Base-by-base conservation (phyloP, 495 filamentous ascomycete genomes). In the Entonaema liquescens region DNA sequence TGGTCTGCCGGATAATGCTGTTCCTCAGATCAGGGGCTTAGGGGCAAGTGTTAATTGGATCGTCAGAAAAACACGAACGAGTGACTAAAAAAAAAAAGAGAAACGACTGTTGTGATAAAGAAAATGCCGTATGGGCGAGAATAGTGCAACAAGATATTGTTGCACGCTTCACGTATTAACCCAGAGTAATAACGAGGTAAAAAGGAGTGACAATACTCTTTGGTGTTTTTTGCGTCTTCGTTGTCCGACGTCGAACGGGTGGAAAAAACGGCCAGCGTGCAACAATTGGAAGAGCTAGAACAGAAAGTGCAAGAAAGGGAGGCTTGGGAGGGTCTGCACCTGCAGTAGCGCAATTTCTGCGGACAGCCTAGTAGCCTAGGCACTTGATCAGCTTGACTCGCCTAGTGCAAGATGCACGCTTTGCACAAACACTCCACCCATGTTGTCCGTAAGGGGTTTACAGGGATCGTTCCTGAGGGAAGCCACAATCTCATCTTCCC, bases 11-110 rank as follows among this genome's bases (percentile, higher is more conserved):
- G 58, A 70, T 66, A 69, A 73, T 73, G 70, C 71, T 74, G 56
- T 72, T 72, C 69, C 69, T 77, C 69, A 66, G 74, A 77, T 77
- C 74, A 75, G 72, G 72, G 70, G 74, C 35, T 52, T 52, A 49
- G 50, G 42, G 65, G 64, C 58, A 63, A 61, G 59, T 61, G 25
- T 62, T 74, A 70, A 73, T 70, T 73, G 67, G 67, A 59, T 62
- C 54, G 55, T 52, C 26, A 17, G 36, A 50, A 25, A 69, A 64
- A 74, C 61, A 19, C 55, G 70, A 77, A 71, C 62, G 73, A 75
- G 68, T 63, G 74, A 76, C 74, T 70, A 33, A 63, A 69, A 62
- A 70, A 33, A 63, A 69, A 62, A 70, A 12, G 55, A 67, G 54
- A 28, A 56, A 62, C 38, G 52, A 47, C 25, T 28, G 49, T 29